Evolutionary conservation across 2,329 filamentous ascomycete species (phyloP).

Genomic region (Colletotrichum paranaense): DNA sequence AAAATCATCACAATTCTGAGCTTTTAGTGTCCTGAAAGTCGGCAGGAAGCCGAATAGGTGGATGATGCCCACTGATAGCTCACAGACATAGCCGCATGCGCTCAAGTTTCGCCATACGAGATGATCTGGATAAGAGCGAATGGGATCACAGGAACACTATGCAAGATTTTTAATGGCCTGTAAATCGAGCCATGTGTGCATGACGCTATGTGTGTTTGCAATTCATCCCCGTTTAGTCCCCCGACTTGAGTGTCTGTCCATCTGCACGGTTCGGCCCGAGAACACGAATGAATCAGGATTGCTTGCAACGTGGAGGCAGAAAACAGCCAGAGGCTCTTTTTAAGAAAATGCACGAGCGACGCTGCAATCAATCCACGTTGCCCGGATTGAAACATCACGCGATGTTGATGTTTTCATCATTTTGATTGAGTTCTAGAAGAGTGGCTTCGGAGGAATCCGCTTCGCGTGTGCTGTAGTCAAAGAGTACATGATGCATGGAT

Average conservation of each 20-base stretch:
- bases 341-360: neutral
- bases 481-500: neutral
- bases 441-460: neutral
- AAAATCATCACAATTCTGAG: too few species aligned
- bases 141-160: neutral
- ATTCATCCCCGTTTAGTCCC: slow-evolving; percentile 9
- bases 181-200: neutral
- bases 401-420: neutral
- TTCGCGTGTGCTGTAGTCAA: neutral
- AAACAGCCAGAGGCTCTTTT: too few species aligned
- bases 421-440: neutral
- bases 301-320: neutral
- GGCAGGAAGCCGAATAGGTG: slow-evolving; percentile 11
- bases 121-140: slow-evolving; percentile 4
- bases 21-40: neutral
- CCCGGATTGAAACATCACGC: neutral
- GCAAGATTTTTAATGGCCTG: neutral
- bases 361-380: neutral
- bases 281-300: neutral
- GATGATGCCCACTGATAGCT: neutral
- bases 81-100: neutral
- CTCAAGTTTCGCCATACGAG: neutral
- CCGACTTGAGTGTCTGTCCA: neutral
- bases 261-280: slow-evolving; percentile 34
- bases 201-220: neutral